A percentile compares a stretch with the other conserved stretches of the same genome.
phyloP scores from a whole-genome alignment of 768 basidiomycete genomes.

The Amanita pallidorosea region DNA sequence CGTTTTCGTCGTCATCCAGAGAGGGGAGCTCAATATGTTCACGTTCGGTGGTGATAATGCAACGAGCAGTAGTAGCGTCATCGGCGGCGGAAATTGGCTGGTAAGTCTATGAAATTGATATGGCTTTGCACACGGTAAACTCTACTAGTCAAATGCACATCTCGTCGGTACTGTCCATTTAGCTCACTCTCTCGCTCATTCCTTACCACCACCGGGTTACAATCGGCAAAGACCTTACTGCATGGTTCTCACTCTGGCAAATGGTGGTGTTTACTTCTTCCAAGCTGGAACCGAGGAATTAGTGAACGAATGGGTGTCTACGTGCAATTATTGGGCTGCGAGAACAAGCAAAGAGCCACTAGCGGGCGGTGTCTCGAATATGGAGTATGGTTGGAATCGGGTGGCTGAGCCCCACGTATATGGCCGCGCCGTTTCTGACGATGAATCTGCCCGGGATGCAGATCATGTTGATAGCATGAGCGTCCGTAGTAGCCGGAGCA shows the following conservation, averaged over 20 bases:
- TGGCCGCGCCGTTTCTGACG: constrained; percentile 46
- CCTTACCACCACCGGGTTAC: constrained; percentile 87
- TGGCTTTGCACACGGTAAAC: constrained; percentile 2
- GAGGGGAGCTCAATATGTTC: constrained; percentile 94
- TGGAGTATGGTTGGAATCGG: constrained; percentile 98
- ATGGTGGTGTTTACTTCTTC: constrained; percentile 93
- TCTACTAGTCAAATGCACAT: constrained; percentile 70
- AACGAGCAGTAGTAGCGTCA: constrained; percentile 51
- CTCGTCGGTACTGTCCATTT: constrained; percentile 76
- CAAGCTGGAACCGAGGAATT: constrained; percentile 98
- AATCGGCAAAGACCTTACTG: constrained; percentile 85
- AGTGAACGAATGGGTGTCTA: constrained; percentile 98
- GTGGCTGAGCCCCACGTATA: constrained; percentile 44
- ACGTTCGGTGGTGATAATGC: constrained; percentile 72
- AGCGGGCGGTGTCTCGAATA: constrained; percentile 93
- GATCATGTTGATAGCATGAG: constrained; percentile 59
- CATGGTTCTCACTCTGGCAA: constrained; percentile 85
- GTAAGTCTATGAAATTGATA: constrained; percentile 36
- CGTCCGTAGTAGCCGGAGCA: constrained; percentile 66
- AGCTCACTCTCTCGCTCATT: constrained; percentile 79
- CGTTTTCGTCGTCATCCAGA: constrained; percentile 92
- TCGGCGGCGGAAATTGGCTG: constrained; percentile 95
- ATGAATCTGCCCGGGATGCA: constrained; percentile 34
- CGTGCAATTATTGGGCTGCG: constrained; percentile 99
- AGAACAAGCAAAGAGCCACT: constrained; percentile 92